phyloP scores from a whole-genome alignment of 345 rosid species.

The Nephelium lappaceum region DNA sequence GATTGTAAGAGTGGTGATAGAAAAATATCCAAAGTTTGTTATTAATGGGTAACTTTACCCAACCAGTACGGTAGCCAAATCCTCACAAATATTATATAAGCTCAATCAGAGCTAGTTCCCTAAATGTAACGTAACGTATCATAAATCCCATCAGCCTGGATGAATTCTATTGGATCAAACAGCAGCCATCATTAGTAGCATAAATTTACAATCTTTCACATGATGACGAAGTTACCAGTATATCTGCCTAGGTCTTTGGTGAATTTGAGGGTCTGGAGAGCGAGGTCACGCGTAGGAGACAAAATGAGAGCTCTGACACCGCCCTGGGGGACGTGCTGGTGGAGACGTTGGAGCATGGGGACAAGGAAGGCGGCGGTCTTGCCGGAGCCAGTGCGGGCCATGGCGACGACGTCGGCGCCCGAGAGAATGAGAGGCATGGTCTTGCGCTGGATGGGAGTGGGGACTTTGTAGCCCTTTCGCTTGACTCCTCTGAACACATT shows the following conservation, averaged over 20 bases:
- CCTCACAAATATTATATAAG: no score
- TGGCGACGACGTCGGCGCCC: conserved; percentile 93
- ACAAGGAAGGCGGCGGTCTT: conserved; percentile 93
- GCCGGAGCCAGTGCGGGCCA: conserved; percentile 99
- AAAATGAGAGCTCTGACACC: conserved; percentile 84
- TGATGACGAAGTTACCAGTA: conserved; percentile 53
- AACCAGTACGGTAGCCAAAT: no score
- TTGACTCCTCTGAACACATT: conserved; percentile 77
- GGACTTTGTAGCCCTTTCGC: conserved; percentile 89
- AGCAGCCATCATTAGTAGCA: not conserved
- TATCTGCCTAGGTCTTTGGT: conserved; percentile 83
- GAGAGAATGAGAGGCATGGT: conserved; percentile 95
- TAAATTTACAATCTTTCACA: not conserved
- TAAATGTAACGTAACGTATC: no score
- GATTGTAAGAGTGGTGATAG: no score
- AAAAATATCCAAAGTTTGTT: no score
- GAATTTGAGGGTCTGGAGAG: conserved; percentile 93
- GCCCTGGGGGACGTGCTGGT: conserved; percentile 78
- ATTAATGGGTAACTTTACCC: no score
- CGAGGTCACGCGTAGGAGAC: conserved; percentile 95
- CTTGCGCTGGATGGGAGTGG: conserved; percentile 95
- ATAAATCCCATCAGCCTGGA: no score
- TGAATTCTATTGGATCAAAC: no score
- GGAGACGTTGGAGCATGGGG: conserved; percentile 89
- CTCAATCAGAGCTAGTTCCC: no score